These are phyloP conservation scores for Mucor irregularis DNA, from an alignment of 371 early-diverging fungal species.

Conservation along the genomic window DNA sequence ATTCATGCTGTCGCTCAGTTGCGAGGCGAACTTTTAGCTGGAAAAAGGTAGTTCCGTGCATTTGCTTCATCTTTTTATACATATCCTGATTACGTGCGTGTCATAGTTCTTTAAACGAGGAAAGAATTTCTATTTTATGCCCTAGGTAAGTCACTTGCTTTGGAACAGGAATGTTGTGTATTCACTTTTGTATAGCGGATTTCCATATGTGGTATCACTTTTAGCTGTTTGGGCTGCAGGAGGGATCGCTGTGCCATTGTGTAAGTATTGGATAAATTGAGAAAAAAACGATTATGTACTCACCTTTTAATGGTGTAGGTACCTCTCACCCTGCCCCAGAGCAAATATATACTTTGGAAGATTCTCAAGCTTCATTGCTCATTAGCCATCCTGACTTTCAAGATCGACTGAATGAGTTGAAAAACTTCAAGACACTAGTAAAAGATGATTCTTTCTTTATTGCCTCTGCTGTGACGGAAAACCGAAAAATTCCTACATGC, in stretches of 20 bases:
- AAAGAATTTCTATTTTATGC: conserved; percentile 71
- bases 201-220: conserved; percentile 70
- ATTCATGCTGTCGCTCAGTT: conserved; percentile 28
- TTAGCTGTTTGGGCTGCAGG: conserved; percentile 81
- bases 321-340: conserved; percentile 69
- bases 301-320: conserved; percentile 26
- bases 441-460: conserved; percentile 1
- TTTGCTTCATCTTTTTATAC: background rate
- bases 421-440: conserved; percentile 13
- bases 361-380: conserved; percentile 55
- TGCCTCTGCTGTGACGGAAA: background rate
- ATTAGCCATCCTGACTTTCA: conserved; percentile 43
- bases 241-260: conserved; percentile 78
- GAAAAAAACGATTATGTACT: background rate
- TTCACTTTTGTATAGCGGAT: conserved; percentile 38
- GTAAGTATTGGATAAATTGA: conserved; percentile 27
- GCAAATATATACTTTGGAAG: conserved; percentile 61
- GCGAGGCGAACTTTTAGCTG: conserved; percentile 20
- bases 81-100: background rate
- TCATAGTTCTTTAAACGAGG: conserved; percentile 48
- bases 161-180: background rate
- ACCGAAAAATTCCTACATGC: conserved; percentile 5
- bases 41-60: conserved; percentile 27
- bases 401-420: conserved; percentile 26
- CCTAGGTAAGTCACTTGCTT: too few species aligned